Base-by-base conservation (phyloP, 768 basidiomycete genomes). In the Termitomyces sp. region DNA sequence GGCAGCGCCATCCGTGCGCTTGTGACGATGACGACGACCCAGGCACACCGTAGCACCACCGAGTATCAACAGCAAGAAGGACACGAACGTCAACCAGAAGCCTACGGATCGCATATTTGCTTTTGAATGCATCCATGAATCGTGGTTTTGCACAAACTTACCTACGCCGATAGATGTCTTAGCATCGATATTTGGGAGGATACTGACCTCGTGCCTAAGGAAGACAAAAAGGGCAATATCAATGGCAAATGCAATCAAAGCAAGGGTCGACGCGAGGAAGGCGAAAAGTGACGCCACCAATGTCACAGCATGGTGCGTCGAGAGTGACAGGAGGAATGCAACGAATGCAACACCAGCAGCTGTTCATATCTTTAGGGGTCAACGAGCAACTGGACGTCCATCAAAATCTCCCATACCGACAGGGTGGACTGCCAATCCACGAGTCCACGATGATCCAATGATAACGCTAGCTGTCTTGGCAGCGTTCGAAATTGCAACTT, bases 21-120 rank as follows among this genome's bases (percentile, higher is more conserved):
- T 74, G 55, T 73, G 79, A 55, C 85, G 75, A 32, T 85, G 81
- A 12, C 86, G 75, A 39, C 86, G 81, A 11, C 86, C 86, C 59
- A 87, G 82, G 73, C 85, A 87, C 37, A 89, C 83, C 3, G 84
- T 84, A 74, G 81, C 80, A 52, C 86, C 86, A 17, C 81, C 86
- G 54, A 89, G 65, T 41, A 83, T 68, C 32, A 85, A 78, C 4
- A 90, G 78, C 60, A 90, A 71, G 65, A 91, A 71, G 12, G 83
- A 68, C 19, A 77, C 81, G 62, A 91, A 82, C 1, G 86, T 89
- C 68, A 91, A 67, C 89, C 89, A 91, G 68, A 90, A 89, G 8
- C 79, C 88, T 86, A 58, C 46, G 19, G 32, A 30, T 34, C 37
- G 37, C 58, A 59, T 28, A 58, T 55, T 32, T 27, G 23, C 14